A percentile compares a stretch with the other conserved stretches of the same genome.
Evolutionary conservation across 1,284 basidiomycete genomes (phyloP).

Genomic region (Mycena sp.): DNA sequence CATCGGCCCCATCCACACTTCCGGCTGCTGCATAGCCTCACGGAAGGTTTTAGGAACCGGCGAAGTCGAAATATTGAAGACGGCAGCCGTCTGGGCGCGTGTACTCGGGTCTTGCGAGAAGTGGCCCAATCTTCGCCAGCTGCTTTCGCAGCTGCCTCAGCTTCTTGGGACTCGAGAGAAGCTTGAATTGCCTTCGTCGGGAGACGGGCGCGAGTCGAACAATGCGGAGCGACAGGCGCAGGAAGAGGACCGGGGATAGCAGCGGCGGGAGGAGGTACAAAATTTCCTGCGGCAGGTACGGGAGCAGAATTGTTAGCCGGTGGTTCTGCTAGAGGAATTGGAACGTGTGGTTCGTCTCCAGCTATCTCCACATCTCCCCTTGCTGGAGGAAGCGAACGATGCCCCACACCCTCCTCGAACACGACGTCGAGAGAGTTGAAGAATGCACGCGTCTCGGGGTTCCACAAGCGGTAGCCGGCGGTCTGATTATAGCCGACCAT

Average conservation of each 20-base stretch:
- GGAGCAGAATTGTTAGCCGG: background rate
- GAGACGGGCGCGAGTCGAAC: background rate
- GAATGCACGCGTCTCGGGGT: conserved; percentile 8
- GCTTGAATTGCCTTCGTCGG: background rate
- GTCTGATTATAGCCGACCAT: conserved; percentile 36
- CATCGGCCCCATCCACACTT: conserved; percentile 29
- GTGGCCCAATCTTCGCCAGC: conserved; percentile 17
- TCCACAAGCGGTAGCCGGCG: conserved; percentile 34
- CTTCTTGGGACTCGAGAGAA: background rate
- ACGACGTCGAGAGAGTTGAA: conserved; percentile 34
- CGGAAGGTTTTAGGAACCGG: conserved; percentile 23
- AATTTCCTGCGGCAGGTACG: background rate
- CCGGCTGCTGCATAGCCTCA: conserved; percentile 32
- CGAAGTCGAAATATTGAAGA: conserved; percentile 4
- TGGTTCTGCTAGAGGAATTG: background rate
- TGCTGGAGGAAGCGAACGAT: conserved; percentile 25
- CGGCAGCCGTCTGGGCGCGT: conserved; percentile 2
- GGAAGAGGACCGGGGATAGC: no score
- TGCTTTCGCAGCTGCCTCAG: conserved; percentile 6
- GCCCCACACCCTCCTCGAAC: conserved; percentile 36
- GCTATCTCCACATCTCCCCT: conserved; percentile 18
- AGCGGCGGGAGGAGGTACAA: background rate
- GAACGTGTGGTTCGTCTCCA: conserved; percentile 7
- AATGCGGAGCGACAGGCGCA: background rate
- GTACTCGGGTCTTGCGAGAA: background rate